phyloP scores from a whole-genome alignment of 805 yeast genomes.

The Cyberlindnera bimundalis region DNA sequence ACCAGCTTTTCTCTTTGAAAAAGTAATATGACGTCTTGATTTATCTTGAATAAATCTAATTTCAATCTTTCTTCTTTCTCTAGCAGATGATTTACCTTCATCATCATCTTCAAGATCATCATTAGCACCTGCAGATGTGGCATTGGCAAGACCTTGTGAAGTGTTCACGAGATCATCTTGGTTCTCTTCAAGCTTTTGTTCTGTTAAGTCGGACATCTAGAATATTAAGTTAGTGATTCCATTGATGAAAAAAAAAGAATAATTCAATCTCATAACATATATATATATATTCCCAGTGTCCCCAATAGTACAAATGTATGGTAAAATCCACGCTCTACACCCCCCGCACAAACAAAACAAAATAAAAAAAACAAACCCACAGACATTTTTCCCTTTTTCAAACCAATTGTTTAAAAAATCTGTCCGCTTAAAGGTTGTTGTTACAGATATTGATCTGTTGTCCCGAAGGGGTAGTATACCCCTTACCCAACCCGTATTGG shows the following conservation, averaged over 20 bases:
- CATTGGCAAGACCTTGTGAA: constrained; percentile 7
- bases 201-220: constrained; percentile 26
- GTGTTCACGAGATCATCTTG: constrained; percentile 25
- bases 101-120: constrained; percentile 43
- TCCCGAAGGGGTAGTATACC: constrained; percentile 27
- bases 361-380: too few relatives aligned
- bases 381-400: background rate
- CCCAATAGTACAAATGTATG: too few relatives aligned
- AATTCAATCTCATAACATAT: too few relatives aligned
- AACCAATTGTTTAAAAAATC: background rate
- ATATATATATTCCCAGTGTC: too few relatives aligned
- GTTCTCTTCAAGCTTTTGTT: constrained; percentile 22
- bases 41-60: constrained; percentile 97
- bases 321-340: background rate
- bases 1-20: constrained; percentile 97
- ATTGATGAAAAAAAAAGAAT: too few relatives aligned
- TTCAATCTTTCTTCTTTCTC: constrained; percentile 87
- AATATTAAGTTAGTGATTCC: constrained; percentile 9
- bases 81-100: constrained; percentile 41
- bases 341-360: too few relatives aligned
- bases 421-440: too few relatives aligned
- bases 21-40: constrained; percentile 96
- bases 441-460: too few relatives aligned
- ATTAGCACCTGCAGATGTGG: constrained; percentile 10
- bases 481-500: too few relatives aligned